Percentiles rank a stretch among this genome's conserved stretches.
phyloP scores from a whole-genome alignment of 2,329 filamentous ascomycete genomes.

The Fusarium sp. region DNA sequence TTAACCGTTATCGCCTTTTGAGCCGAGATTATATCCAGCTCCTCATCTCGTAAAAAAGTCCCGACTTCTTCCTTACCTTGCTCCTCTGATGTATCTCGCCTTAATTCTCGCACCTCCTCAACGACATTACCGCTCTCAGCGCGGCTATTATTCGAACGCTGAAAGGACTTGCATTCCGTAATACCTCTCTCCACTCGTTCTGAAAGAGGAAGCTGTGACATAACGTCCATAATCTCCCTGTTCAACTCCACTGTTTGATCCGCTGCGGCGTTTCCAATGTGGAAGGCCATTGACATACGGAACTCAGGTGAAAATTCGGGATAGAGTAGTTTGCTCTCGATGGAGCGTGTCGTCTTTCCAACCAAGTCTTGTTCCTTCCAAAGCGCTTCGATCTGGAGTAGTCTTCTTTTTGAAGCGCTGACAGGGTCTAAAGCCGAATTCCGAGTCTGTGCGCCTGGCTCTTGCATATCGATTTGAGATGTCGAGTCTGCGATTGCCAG shows the following conservation, averaged over 20 bases:
- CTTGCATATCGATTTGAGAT: slow-evolving; percentile 8
- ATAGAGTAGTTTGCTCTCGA: slow-evolving; percentile 53
- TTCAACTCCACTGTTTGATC: slow-evolving; percentile 40
- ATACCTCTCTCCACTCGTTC: slow-evolving; percentile 8
- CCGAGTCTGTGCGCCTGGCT: not conserved
- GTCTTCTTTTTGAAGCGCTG: slow-evolving; percentile 38
- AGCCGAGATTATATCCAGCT: slow-evolving; percentile 2
- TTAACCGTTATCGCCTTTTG: slow-evolving; percentile 13
- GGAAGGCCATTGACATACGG: slow-evolving; percentile 47
- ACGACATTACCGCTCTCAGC: not conserved
- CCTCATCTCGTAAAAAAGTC: not conserved
- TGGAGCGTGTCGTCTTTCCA: slow-evolving; percentile 45
- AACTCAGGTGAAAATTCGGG: slow-evolving; percentile 44
- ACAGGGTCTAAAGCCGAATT: not conserved
- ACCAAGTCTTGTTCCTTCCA: slow-evolving; percentile 49
- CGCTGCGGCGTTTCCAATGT: slow-evolving; percentile 42
- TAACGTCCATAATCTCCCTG: slow-evolving; percentile 33
- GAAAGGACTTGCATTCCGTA: slow-evolving; percentile 27
- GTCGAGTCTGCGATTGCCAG: slow-evolving; percentile 31
- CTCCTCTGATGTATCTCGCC: not conserved
- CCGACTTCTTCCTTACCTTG: not conserved
- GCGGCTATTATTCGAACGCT: not conserved
- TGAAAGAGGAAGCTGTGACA: slow-evolving; percentile 15
- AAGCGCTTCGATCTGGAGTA: slow-evolving; percentile 52
- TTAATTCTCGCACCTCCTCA: not conserved